These are phyloP conservation scores for Poronia punctata DNA, from an alignment of 495 filamentous ascomycete genomes.

Conservation along the genomic window DNA sequence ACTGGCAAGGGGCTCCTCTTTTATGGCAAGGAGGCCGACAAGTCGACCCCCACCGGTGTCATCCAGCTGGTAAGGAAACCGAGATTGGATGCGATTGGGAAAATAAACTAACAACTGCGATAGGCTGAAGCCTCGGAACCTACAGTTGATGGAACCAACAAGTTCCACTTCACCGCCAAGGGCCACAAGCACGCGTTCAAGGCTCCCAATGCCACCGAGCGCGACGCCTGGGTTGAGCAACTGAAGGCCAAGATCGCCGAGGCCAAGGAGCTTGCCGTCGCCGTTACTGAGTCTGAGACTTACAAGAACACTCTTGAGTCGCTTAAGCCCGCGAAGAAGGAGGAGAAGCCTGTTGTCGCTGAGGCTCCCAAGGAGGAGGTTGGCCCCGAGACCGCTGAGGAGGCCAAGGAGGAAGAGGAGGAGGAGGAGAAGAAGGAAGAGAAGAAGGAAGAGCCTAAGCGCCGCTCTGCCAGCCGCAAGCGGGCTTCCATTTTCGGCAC, in stretches of 20 bases:
- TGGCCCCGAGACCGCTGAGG: constrained; percentile 10
- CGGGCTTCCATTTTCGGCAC: constrained; percentile 73
- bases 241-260: constrained; percentile 69
- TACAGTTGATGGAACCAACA: constrained; percentile 60
- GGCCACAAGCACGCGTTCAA: constrained; percentile 90
- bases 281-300: constrained; percentile 60
- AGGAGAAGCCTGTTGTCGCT: constrained; percentile 39
- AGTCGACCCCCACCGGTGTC: constrained; percentile 69
- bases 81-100: background rate
- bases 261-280: constrained; percentile 65
- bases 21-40: constrained; percentile 82
- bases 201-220: constrained; percentile 63
- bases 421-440: constrained; percentile 34
- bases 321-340: constrained; percentile 53
- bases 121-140: constrained; percentile 82
- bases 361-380: constrained; percentile 41
- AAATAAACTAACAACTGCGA: constrained; percentile 12
- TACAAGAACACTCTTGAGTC: constrained; percentile 74
- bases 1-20: constrained; percentile 95
- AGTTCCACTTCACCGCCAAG: constrained; percentile 77
- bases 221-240: constrained; percentile 81
- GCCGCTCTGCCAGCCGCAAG: constrained; percentile 82
- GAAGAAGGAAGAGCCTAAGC: constrained; percentile 42
- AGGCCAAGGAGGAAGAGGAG: constrained; percentile 34
- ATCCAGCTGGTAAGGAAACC: constrained; percentile 67